Conservation (phyloP, 2,329 filamentous ascomycete species). For the Claviceps africana region DNA sequence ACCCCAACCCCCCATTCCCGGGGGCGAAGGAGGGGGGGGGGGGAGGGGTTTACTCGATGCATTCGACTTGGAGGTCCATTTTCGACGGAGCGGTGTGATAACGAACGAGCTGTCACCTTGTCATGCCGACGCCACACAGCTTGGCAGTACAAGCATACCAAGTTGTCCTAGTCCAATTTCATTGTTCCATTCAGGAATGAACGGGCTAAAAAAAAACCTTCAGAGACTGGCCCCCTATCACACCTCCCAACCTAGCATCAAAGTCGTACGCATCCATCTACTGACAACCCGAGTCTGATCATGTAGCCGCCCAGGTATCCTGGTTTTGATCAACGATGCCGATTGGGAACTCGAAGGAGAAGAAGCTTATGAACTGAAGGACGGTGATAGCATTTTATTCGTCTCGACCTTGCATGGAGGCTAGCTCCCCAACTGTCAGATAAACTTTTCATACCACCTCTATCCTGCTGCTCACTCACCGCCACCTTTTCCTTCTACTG, state of each 20-base stretch:
- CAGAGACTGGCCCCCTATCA: background rate
- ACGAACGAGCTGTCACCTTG: background rate
- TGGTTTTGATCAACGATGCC: constrained; percentile 92
- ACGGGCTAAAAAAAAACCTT: background rate
- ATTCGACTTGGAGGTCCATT: background rate
- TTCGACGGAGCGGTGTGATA: background rate
- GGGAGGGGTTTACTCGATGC: background rate
- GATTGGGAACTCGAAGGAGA: constrained; percentile 98
- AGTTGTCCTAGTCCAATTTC: background rate
- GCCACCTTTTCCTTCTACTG: too few relatives aligned
- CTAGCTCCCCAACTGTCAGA: constrained; percentile 25
- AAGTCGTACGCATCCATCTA: background rate
- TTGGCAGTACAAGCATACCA: background rate
- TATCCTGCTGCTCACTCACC: background rate
- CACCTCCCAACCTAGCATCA: background rate
- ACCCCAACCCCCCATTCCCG: background rate
- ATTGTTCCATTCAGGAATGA: background rate
- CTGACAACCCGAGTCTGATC: constrained; percentile 9
- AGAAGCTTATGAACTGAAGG: constrained; percentile 72
- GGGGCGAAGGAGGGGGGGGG: too few relatives aligned
- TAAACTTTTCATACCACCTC: background rate
- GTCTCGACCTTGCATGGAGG: constrained; percentile 94
- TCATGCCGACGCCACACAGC: background rate
- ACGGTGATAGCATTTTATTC: constrained; percentile 80
- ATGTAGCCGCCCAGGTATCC: constrained; percentile 75